Evolutionary conservation across 345 rosid species (phyloP).

Genomic region (Corchorus olitorius): DNA sequence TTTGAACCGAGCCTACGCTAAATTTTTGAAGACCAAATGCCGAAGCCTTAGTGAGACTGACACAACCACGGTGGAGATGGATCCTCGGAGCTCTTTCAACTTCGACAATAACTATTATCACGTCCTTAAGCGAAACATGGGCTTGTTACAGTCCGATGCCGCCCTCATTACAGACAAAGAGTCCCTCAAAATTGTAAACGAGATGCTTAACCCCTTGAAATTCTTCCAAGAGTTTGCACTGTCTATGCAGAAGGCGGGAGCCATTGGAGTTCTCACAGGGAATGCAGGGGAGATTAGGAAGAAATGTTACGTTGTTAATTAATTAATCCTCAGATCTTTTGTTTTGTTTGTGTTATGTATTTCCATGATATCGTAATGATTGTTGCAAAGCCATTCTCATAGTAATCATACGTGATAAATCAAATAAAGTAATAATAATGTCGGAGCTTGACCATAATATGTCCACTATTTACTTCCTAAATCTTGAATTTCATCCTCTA

Average conservation of each 20-base stretch:
- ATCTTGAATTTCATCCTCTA: no score
- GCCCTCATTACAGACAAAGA: slow-evolving; percentile 45
- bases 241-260: slow-evolving; percentile 65
- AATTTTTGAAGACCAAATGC: slow-evolving; percentile 48
- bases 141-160: slow-evolving; percentile 65
- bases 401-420: no score
- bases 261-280: slow-evolving; percentile 44
- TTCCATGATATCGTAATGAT: no score
- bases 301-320: slow-evolving; percentile 43
- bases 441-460: no score
- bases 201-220: slow-evolving; percentile 18
- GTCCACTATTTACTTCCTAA: no score
- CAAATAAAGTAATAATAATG: no score
- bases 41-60: slow-evolving; percentile 23
- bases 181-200: slow-evolving; percentile 22
- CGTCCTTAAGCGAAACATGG: slow-evolving; percentile 41
- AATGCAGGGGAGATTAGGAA: slow-evolving; percentile 57
- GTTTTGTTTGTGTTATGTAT: background rate
- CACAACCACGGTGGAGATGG: slow-evolving; percentile 52
- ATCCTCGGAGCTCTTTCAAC: slow-evolving; percentile 41
- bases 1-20: slow-evolving; percentile 48
- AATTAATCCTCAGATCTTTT: background rate
- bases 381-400: no score
- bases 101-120: slow-evolving; percentile 57
- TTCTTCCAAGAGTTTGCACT: slow-evolving; percentile 55